Conservation (phyloP, 106 monocot genomes). For the Dendrobium huoshanense region DNA sequence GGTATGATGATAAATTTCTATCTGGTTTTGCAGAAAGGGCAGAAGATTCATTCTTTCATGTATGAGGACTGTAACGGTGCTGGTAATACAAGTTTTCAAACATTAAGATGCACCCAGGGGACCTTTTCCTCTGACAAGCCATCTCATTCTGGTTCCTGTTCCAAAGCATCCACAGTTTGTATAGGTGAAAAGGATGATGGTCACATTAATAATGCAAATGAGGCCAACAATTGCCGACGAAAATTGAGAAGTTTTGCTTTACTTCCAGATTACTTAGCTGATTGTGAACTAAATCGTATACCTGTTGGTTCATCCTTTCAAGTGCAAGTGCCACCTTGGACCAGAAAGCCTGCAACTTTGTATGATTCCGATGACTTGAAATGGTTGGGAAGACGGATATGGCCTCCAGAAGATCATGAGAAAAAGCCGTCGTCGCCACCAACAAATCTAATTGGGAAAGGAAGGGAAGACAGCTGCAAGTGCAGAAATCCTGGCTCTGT, state of each 20-base stretch:
- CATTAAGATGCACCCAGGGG: constrained; percentile 34
- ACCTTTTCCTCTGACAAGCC: constrained; percentile 18
- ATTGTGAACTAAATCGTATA: constrained; percentile 7
- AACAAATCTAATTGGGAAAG: constrained; percentile 34
- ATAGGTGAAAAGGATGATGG: constrained; percentile 7
- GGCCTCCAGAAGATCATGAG: constrained; percentile 44
- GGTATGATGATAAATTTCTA: constrained; percentile 4
- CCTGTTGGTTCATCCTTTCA: constrained; percentile 29
- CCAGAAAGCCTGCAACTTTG: constrained; percentile 11
- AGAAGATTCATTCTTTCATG: constrained; percentile 26
- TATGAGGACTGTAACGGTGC: constrained; percentile 15
- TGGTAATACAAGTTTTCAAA: neutral
- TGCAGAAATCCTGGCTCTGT: constrained; percentile 46
- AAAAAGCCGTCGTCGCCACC: neutral
- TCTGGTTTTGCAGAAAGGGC: constrained; percentile 49
- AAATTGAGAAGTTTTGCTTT: constrained; percentile 8
- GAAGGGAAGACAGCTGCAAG: constrained; percentile 34
- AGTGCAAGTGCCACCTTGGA: constrained; percentile 44
- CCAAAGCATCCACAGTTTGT: constrained; percentile 9
- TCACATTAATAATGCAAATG: neutral
- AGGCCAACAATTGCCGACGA: neutral
- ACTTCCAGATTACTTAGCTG: constrained; percentile 8
- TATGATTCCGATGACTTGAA: constrained; percentile 34
- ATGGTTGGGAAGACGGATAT: constrained; percentile 72
- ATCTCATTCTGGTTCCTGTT: constrained; percentile 8